Conservation (phyloP, 345 rosid genomes). For the Dovyalis caffra region DNA sequence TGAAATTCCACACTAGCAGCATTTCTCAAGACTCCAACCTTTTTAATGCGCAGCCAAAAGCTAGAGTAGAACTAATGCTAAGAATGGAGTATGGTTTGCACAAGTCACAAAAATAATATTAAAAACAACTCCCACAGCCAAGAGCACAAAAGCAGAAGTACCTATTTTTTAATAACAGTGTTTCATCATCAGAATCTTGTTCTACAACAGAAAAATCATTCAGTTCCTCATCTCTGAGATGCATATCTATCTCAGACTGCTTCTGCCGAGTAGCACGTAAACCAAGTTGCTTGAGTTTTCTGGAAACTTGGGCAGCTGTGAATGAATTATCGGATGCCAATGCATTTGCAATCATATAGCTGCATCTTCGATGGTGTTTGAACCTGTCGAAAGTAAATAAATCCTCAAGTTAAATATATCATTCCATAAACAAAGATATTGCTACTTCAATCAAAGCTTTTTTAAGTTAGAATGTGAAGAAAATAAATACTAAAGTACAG, state of each 20-base stretch:
- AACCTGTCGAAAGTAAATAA: constrained; percentile 45
- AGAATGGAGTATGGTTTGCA: neutral
- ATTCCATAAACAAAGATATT: neutral
- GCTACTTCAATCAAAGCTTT: neutral
- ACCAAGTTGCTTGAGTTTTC: constrained; percentile 83
- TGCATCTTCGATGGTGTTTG: constrained; percentile 72
- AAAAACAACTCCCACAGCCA: neutral
- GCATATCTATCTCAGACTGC: constrained; percentile 39
- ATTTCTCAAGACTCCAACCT: neutral
- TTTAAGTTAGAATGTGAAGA: neutral
- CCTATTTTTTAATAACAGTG: constrained; percentile 64
- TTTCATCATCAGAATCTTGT: constrained; percentile 56
- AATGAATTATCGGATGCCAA: constrained; percentile 54
- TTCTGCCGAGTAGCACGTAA: constrained; percentile 44
- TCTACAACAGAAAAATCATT: constrained; percentile 32
- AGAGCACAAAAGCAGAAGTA: constrained; percentile 23
- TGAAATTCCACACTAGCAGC: neutral
- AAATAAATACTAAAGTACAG: neutral
- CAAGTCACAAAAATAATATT: neutral
- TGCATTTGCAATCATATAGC: constrained; percentile 71
- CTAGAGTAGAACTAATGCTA: neutral
- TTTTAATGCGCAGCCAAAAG: neutral
- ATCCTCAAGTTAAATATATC: constrained; percentile 10
- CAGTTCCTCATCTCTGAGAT: constrained; percentile 50
- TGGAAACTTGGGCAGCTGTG: constrained; percentile 74